phyloP scores from a whole-genome alignment of 768 basidiomycete genomes.

The Cantharellus anzutake region DNA sequence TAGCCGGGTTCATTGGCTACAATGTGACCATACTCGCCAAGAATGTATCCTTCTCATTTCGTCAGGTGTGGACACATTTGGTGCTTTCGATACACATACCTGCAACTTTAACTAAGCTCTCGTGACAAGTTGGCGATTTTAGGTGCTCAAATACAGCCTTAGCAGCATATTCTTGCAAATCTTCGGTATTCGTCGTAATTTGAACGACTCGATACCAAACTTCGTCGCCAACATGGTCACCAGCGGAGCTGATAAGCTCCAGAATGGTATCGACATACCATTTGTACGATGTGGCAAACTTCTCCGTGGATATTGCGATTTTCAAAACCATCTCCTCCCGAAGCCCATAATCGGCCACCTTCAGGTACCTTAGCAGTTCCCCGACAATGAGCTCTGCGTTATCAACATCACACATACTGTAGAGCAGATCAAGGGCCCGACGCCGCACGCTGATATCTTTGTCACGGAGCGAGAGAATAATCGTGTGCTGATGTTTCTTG shows the following conservation, averaged over 20 bases:
- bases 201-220: slow-evolving; percentile 99
- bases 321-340: slow-evolving; percentile 98
- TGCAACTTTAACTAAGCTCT: slow-evolving; percentile 90
- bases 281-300: slow-evolving; percentile 92
- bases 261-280: slow-evolving; percentile 99
- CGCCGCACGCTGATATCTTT: slow-evolving; percentile 94
- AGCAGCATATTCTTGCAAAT: slow-evolving; percentile 90
- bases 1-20: slow-evolving; percentile 90
- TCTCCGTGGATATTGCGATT: slow-evolving; percentile 96
- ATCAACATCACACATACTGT: slow-evolving; percentile 98
- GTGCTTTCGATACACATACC: slow-evolving; percentile 29
- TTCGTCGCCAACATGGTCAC: slow-evolving; percentile 97
- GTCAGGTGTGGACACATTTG: not conserved
- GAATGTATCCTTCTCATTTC: slow-evolving; percentile 53
- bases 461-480: slow-evolving; percentile 85
- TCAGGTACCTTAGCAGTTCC: slow-evolving; percentile 82
- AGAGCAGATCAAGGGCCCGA: slow-evolving; percentile 84
- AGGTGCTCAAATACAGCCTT: slow-evolving; percentile 82
- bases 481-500: slow-evolving; percentile 90
- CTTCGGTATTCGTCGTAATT: slow-evolving; percentile 96
- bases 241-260: slow-evolving; percentile 87
- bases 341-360: slow-evolving; percentile 90
- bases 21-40: slow-evolving; percentile 96
- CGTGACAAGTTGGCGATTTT: slow-evolving; percentile 67
- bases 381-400: slow-evolving; percentile 94